Evolutionary conservation across 2,329 filamentous ascomycete species (phyloP), one percentile per base, ranked within the genome.

Genomic region (Pseudogymnoascus sp.): DNA sequence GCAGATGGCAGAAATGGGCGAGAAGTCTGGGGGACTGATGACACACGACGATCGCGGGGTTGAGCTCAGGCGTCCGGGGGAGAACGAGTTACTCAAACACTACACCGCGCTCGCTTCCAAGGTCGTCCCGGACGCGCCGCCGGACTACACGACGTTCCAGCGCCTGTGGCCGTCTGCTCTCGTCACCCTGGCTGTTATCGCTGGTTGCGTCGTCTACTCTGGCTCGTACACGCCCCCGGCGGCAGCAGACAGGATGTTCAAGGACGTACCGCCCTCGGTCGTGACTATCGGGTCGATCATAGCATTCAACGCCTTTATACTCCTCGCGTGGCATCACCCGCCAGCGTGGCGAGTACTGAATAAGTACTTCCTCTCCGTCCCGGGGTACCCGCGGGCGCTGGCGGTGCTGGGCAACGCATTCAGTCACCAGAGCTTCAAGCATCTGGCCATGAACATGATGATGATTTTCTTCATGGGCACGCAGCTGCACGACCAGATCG

Each of bases 401-500:
- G 82, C 83, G 67, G 74, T 90, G 66, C 71, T 93, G 28, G 84
- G 85, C 36, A 84, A 85, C 68, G 77, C 84, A 61, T 90, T 92
- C 77, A 89, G 86, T 19, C 90, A 95, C 77, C 83, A 89, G 63
- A 77, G 75, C 2, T 68, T 86, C 16, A 71, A 75, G 57, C 90
- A 95, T 74, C 73, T 90, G 39, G 65, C 79, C 23, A 72, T 80
- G 45, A 93, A 93, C 75, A 86, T 90, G 83, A 69, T 81, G 7
- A 77, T 83, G 43, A 78, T 93, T 4, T 87, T 81, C 78, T 78
- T 90, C 70, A 79, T 92, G 16, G 90, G 89, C 23, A 82, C 82
- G 8, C 79, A 81, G 1, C 78, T 91, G 36, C 87, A 90, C 75
- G 86, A 90, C 66, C 87, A 91, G 69, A 77, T 91, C 25, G 89